A percentile compares a stretch with the other conserved stretches of the same genome.
Evolutionary conservation across 2,329 filamentous ascomycete genomes (phyloP).

Genomic region (Penicillium sp.): DNA sequence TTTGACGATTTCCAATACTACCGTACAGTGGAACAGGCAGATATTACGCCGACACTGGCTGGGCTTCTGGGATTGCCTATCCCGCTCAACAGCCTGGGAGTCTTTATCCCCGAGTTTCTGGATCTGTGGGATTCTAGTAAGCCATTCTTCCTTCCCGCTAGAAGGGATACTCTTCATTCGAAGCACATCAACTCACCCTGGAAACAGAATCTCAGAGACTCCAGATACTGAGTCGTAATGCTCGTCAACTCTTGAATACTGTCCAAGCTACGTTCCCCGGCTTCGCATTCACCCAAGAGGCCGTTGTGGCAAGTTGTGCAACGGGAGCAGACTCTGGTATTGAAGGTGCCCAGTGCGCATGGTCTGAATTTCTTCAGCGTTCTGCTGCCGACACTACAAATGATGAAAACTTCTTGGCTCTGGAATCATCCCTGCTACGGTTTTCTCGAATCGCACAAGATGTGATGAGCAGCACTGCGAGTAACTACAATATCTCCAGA

Average conservation of each 20-base stretch:
- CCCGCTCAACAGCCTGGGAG: slow-evolving; percentile 85
- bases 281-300: slow-evolving; percentile 51
- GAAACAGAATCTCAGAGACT: slow-evolving; percentile 56
- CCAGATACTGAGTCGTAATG: slow-evolving; percentile 75
- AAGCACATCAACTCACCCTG: slow-evolving; percentile 15
- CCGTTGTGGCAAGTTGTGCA: slow-evolving; percentile 28
- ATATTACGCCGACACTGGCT: slow-evolving; percentile 86
- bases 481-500: slow-evolving; percentile 78
- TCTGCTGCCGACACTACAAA: slow-evolving; percentile 16
- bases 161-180: too few relatives aligned
- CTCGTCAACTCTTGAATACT: slow-evolving; percentile 76
- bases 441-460: slow-evolving; percentile 76
- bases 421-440: slow-evolving; percentile 38
- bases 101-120: slow-evolving; percentile 79
- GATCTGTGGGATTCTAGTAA: slow-evolving; percentile 72
- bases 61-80: slow-evolving; percentile 85
- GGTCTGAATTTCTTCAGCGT: slow-evolving; percentile 53
- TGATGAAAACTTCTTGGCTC: slow-evolving; percentile 19
- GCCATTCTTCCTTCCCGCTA: slow-evolving; percentile 14
- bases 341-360: slow-evolving; percentile 69
- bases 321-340: slow-evolving; percentile 40
- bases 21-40: slow-evolving; percentile 83
- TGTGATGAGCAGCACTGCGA: slow-evolving; percentile 85
- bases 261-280: slow-evolving; percentile 72
- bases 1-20: slow-evolving; percentile 82